Evolutionary conservation across 441 rosid genomes (phyloP), one percentile per base, ranked within the genome.

Genomic region (Erysimum cheiri): DNA sequence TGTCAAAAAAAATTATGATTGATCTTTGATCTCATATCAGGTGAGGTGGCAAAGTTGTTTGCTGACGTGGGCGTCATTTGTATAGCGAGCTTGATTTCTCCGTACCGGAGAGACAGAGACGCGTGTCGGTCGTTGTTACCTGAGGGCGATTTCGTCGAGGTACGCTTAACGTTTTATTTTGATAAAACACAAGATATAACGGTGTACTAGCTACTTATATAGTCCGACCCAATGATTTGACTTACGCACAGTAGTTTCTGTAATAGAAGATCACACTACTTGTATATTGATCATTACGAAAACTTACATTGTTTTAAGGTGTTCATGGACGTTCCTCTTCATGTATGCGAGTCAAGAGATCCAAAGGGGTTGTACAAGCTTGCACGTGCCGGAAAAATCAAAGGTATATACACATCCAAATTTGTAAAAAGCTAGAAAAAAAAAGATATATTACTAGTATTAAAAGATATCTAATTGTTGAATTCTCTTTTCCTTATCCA

Each of bases 331-430:
- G 91, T 85, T 68, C 91, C 93, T 58, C 84, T 88, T 44, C 68
- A 78, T 48, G 82, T 86, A 39, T 88, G 93, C 11, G 93, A 88
- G 85, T 80, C 82, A 6, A 85, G 91, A 75, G 93, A 88, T 74
- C 88, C 91, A 29, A 86, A 88, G 74, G 93, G 91, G 54, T 77
- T 88, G 61, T 88, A 88, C 79, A 85, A 83, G 73, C 91, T 88
- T 48, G 93, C 91, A 49, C 85, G 93, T 53, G 93, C 91, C 17
- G 91, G 93, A 52, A 88, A 85, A 78, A 85, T 88, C 71, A 86
- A 83, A 84, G 89, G 91, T 84, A 69, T 37, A 31, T 1, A 63
- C 8, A 11, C 28, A 17, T 22, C 2, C 24, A 37, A 31, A 22
- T 22, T 22, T 22, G 1, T 22, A 22, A 0, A 22, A 22, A 22